Base-by-base conservation (phyloP, 495 filamentous ascomycete genomes). In the Podospora pseudoanserina region DNA sequence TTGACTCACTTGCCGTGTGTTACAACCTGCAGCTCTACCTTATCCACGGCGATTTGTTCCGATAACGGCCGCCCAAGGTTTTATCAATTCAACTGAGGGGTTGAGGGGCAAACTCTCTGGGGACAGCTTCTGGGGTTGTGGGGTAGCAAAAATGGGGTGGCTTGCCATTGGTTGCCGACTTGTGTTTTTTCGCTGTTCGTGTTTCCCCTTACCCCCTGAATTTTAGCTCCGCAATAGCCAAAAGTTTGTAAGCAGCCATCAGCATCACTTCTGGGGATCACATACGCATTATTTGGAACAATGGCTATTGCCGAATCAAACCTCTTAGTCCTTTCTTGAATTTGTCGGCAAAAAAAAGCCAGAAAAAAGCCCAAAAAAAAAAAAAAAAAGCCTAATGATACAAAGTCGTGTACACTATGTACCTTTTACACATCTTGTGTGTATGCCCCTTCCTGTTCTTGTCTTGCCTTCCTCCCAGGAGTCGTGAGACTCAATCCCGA, bases 11-110 rank as follows among this genome's bases (percentile, higher is more conserved):
- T 23, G 7, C 6, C 32, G 30, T 32, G 19, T 13, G 60, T 26
- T 15, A 16, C 15, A 20, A 19, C n/a, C 55, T 49, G 30, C 30
- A 32, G 30, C 16, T 20, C 44, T 28, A 32, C 30, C 30, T 32
- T 20, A 23, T 28, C 56, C 53, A 49, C 27, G n/a, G 55, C 9
- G 53, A 15, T 18, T n/a, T 60, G 54, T 55, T 71, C 69, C 69
- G 69, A 71, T 71, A 71, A 68, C 69, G 69, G 69, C 66, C 55
- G 9, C 4, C 44, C 34, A 27, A 56, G 64, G 32, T 60, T 26
- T 49, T 49, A 18, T 49, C 39, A 49, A 49, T 56, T 65, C 34
- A 26, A 39, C 20, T 60, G 39, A 54, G 62, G 64, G 59, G 30
- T 18, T 27, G 56, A 59, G 56, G 56, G 56, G 56, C 57, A 70